phyloP scores from a whole-genome alignment of 306 rosid species.

The Luffa aegyptiaca region DNA sequence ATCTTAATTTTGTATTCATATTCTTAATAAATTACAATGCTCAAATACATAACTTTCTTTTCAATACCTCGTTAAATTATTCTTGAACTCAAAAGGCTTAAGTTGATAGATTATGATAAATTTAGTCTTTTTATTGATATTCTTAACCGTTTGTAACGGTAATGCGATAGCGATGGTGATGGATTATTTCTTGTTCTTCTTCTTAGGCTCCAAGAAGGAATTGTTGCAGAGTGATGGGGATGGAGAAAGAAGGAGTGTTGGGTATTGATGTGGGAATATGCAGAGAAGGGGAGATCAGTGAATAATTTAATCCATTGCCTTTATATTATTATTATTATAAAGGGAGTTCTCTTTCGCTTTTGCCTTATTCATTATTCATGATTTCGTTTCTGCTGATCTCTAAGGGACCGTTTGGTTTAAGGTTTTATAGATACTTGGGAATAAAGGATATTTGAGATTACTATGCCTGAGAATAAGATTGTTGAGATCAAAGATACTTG shows the following conservation, averaged over 20 bases:
- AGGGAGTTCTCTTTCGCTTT: neutral
- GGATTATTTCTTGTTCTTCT: neutral
- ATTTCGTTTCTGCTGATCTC: neutral
- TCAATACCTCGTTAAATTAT: no score
- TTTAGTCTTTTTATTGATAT: neutral
- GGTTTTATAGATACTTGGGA: no score
- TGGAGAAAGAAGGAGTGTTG: slow-evolving; percentile 49
- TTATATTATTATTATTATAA: neutral
- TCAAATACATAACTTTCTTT: no score
- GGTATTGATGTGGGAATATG: slow-evolving; percentile 59
- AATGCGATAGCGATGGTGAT: neutral
- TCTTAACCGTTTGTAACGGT: no score
- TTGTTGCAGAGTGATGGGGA: slow-evolving; percentile 65
- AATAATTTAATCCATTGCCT: slow-evolving; percentile 6
- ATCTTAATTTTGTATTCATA: no score
- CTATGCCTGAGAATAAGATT: no score
- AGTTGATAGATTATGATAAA: neutral
- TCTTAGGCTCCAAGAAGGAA: slow-evolving; percentile 83
- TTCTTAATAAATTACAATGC: no score
- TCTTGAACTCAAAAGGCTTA: neutral
- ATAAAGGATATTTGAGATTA: no score
- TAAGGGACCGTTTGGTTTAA: no score
- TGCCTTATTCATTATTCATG: no score
- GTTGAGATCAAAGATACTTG: no score
- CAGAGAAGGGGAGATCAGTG: slow-evolving; percentile 56